phyloP scores from a whole-genome alignment of 768 basidiomycete genomes.

The Termitomyces bulborhizus region DNA sequence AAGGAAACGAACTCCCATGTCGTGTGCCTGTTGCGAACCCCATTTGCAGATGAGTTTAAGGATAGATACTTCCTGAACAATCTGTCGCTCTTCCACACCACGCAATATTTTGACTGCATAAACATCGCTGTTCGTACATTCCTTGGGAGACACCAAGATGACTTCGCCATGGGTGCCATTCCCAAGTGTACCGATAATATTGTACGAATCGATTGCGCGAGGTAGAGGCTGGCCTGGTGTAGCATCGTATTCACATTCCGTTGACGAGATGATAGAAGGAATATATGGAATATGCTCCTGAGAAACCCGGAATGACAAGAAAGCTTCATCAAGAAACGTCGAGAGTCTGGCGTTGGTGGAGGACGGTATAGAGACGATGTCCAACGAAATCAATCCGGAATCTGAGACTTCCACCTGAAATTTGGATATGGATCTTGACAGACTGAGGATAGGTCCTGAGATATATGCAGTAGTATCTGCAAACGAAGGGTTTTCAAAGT shows the following conservation, averaged over 20 bases:
- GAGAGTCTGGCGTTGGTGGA: not conserved
- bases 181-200: constrained; percentile 15
- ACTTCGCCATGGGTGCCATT: constrained; percentile 21
- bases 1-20: constrained; percentile 15
- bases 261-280: constrained; percentile 1
- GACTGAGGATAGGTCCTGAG: not conserved
- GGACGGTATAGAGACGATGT: not conserved
- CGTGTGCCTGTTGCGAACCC: not conserved
- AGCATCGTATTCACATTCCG: not conserved
- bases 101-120: constrained; percentile 20
- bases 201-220: constrained; percentile 6
- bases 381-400: not conserved
- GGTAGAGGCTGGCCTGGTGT: not conserved
- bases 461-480: constrained; percentile 8
- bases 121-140: constrained; percentile 3
- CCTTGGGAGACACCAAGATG: constrained; percentile 14
- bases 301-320: not conserved
- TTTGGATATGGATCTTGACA: constrained; percentile 1
- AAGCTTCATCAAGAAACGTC: not conserved
- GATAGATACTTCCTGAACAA: constrained; percentile 15
- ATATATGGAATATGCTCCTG: not conserved
- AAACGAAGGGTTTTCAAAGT: constrained; percentile 1
- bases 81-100: constrained; percentile 7
- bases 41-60: constrained; percentile 15
- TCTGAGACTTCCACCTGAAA: not conserved